These are phyloP conservation scores for Gnomoniopsis sp. DNA, from an alignment of 2,329 filamentous ascomycete species.

Conservation along the genomic window DNA sequence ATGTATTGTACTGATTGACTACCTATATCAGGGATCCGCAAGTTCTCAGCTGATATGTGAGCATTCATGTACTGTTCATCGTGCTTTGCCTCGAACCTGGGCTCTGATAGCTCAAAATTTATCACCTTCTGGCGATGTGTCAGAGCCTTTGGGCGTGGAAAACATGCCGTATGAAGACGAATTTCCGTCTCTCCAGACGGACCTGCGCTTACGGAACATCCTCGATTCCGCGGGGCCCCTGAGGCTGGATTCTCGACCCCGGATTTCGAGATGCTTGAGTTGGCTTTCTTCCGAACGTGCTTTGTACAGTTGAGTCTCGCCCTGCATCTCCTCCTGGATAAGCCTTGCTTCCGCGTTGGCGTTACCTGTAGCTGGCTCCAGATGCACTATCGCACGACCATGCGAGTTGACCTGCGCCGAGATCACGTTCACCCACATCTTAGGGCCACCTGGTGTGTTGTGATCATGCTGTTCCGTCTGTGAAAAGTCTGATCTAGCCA, in stretches of 20 bases:
- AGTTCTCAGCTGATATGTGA: neutral
- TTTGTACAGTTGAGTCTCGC: constrained; percentile 32
- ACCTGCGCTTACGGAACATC: neutral
- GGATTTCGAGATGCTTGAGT: constrained; percentile 27
- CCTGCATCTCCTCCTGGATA: constrained; percentile 44
- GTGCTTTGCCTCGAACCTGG: neutral
- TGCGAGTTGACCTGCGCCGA: constrained; percentile 44
- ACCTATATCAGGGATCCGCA: constrained; percentile 10
- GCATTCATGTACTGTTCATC: neutral
- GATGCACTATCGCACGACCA: constrained; percentile 44
- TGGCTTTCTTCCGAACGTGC: constrained; percentile 21
- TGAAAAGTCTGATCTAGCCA: neutral
- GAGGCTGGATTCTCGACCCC: neutral
- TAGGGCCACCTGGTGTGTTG: constrained; percentile 54
- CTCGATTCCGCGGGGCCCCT: neutral
- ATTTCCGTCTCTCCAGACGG: neutral
- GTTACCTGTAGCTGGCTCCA: constrained; percentile 30
- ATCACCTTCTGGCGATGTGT: neutral
- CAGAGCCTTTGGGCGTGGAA: neutral
- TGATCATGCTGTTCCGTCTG: constrained; percentile 18
- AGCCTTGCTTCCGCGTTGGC: constrained; percentile 35
- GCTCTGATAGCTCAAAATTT: neutral
- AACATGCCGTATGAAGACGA: neutral
- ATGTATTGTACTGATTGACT: neutral
- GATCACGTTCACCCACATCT: constrained; percentile 47